phyloP scores from a whole-genome alignment of 2,329 filamentous ascomycete genomes.

The Teratosphaeria viscida region DNA sequence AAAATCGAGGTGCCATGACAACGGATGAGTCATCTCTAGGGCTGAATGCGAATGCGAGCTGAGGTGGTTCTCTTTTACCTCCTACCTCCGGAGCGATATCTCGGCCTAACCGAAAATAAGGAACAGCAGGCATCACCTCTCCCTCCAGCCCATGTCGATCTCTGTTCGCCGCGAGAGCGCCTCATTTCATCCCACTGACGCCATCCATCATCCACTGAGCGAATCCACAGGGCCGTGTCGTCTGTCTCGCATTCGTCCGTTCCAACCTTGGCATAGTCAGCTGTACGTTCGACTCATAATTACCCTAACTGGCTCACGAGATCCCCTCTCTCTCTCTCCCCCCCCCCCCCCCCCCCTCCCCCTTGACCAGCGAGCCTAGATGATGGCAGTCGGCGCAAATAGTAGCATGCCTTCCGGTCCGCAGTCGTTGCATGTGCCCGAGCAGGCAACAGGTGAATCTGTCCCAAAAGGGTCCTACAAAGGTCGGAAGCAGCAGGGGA shows the following conservation, averaged over 20 bases:
- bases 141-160: neutral
- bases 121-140: neutral
- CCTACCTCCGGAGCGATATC: neutral
- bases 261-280: neutral
- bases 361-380: neutral
- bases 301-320: neutral
- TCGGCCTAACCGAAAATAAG: neutral
- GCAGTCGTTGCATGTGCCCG: neutral
- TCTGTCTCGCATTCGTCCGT: neutral
- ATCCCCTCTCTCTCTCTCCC: neutral
- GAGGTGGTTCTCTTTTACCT: neutral
- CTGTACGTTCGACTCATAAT: neutral
- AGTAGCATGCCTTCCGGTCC: conserved; percentile 1
- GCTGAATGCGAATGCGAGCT: neutral
- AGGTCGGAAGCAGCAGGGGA: neutral
- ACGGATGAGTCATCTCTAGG: neutral
- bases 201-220: neutral
- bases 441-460: neutral
- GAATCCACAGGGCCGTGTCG: neutral
- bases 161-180: neutral
- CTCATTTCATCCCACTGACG: neutral
- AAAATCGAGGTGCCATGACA: neutral
- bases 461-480: neutral
- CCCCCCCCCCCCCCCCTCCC: too few relatives aligned
- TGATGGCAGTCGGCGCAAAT: conserved; percentile 3